These are phyloP conservation scores for Phytophthora citricola DNA, from an alignment of 352 stramenopile species.

Conservation along the genomic window DNA sequence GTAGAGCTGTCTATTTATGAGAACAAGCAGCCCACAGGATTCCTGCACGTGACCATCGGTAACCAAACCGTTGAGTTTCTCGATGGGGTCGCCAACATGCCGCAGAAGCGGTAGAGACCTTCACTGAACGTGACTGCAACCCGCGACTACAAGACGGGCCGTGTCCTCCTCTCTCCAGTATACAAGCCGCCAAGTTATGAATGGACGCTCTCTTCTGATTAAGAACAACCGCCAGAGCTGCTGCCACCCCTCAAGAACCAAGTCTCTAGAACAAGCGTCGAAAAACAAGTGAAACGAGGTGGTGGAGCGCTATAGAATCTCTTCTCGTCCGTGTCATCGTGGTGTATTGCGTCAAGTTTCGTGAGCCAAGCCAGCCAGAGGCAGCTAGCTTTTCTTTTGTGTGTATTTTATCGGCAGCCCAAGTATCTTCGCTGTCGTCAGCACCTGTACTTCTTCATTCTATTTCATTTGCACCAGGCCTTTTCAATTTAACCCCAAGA, in stretches of 20 bases:
- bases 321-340: conserved; percentile 40
- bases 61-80: conserved; percentile 89
- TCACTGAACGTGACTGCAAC: conserved; percentile 33
- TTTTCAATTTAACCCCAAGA: conserved; percentile 34
- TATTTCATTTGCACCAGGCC: conserved; percentile 27
- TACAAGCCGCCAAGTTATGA: conserved; percentile 28
- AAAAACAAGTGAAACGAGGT: conserved; percentile 23
- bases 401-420: conserved; percentile 49
- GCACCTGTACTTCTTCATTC: conserved; percentile 41
- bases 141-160: conserved; percentile 36
- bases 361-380: conserved; percentile 34
- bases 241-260: conserved; percentile 3
- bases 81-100: conserved; percentile 85
- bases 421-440: conserved; percentile 33
- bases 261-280: conserved; percentile 22
- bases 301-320: conserved; percentile 39
- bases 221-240: conserved; percentile 20
- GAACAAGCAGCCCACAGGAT: conserved; percentile 82
- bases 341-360: conserved; percentile 47
- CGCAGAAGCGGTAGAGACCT: conserved; percentile 69
- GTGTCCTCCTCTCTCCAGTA: conserved; percentile 29
- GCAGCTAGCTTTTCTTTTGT: conserved; percentile 44
- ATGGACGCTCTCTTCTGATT: conserved; percentile 32
- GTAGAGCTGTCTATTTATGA: conserved; percentile 88
- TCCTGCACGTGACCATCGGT: conserved; percentile 79